A percentile compares a stretch with the other conserved stretches of the same genome.
phyloP scores from a whole-genome alignment of 306 rosid genomes.

The Aeschynomene evenia region DNA sequence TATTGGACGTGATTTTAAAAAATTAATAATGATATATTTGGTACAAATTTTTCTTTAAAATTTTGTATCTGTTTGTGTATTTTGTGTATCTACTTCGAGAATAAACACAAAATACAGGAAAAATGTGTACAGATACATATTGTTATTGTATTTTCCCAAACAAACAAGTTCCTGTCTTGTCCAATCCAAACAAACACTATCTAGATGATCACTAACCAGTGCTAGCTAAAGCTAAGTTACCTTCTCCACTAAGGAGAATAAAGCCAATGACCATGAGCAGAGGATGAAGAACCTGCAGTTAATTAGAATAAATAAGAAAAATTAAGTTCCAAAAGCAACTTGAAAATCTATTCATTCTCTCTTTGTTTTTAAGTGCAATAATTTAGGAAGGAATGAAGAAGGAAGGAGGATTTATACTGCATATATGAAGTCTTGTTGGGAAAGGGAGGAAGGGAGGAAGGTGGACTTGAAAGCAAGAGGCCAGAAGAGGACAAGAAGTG shows the following conservation, averaged over 20 bases:
- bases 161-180: too few relatives aligned
- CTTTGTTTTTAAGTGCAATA: neutral
- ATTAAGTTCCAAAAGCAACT: neutral
- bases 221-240: slow-evolving; percentile 28
- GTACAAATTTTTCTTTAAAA: too few relatives aligned
- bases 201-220: neutral
- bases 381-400: neutral
- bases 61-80: too few relatives aligned
- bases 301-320: neutral
- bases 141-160: too few relatives aligned
- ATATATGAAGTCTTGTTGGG: slow-evolving; percentile 50
- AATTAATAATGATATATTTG: too few relatives aligned
- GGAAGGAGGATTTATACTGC: slow-evolving; percentile 35
- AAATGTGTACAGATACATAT: too few relatives aligned
- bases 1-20: too few relatives aligned
- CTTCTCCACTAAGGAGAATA: slow-evolving; percentile 85
- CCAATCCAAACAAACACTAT: too few relatives aligned
- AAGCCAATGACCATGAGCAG: slow-evolving; percentile 88
- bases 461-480: slow-evolving; percentile 63
- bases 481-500: slow-evolving; percentile 67
- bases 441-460: slow-evolving; percentile 55
- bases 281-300: slow-evolving; percentile 85
- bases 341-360: neutral
- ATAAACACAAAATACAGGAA: too few relatives aligned
- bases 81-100: too few relatives aligned